Evolutionary conservation across 306 rosid species (phyloP).

Genomic region (Ormosia emarginata): DNA sequence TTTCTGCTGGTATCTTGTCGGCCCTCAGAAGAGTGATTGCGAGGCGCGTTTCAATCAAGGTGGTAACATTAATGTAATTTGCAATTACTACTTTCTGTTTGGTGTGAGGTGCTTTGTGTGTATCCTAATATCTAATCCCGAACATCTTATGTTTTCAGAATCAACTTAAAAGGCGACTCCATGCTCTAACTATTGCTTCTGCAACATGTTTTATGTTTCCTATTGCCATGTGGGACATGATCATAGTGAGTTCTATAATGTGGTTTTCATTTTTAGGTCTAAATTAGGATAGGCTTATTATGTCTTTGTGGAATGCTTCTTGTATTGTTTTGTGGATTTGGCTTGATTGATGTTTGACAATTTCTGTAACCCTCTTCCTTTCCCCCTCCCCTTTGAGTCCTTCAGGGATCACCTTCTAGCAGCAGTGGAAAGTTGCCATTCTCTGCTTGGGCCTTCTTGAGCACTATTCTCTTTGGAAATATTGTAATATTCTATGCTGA

Average conservation of each 20-base stretch:
- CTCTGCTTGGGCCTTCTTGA: slow-evolving; percentile 89
- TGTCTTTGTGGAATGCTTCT: slow-evolving; percentile 11
- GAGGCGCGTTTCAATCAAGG: slow-evolving; percentile 94
- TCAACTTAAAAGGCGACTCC: slow-evolving; percentile 94
- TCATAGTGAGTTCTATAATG: slow-evolving; percentile 64
- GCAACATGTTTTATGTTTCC: slow-evolving; percentile 98
- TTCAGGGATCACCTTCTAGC: slow-evolving; percentile 81
- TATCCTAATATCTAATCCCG: slow-evolving; percentile 20
- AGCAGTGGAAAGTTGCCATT: slow-evolving; percentile 64
- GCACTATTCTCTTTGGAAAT: slow-evolving; percentile 85
- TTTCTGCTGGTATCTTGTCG: slow-evolving; percentile 83
- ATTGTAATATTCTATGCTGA: slow-evolving; percentile 86
- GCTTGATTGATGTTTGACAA: neutral
- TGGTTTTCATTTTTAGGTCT: neutral
- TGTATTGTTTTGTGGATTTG: slow-evolving; percentile 3
- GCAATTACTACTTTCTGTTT: slow-evolving; percentile 11
- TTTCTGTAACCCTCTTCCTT: neutral
- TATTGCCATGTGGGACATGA: slow-evolving; percentile 90
- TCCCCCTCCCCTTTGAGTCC: slow-evolving; percentile 14
- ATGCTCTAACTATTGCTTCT: slow-evolving; percentile 90
- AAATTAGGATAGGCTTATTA: neutral
- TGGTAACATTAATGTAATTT: slow-evolving; percentile 32
- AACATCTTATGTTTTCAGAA: slow-evolving; percentile 53
- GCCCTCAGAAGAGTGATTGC: slow-evolving; percentile 94
- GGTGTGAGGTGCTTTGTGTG: slow-evolving; percentile 9